Base-by-base conservation (phyloP, 495 filamentous ascomycete genomes). In the Aspergillus mulundensis region DNA sequence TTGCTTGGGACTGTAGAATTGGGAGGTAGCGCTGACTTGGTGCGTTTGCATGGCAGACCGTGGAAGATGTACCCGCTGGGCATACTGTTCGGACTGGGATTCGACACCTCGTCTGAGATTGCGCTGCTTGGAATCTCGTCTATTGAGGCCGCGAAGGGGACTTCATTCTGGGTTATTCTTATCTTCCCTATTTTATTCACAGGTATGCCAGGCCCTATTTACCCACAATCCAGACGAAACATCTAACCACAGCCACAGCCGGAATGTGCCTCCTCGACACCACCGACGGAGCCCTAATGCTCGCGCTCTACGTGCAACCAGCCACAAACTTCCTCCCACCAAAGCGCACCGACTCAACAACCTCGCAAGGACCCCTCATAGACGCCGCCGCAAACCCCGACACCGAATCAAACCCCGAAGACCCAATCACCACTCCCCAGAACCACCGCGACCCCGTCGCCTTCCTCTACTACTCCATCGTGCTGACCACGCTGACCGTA, bases 31-130 rank as follows among this genome's bases (percentile, higher is more conserved):
- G 23, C 38, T 53, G 24, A 43, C 41, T 42, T 62, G 20, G 6
- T 25, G 32, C 32, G 5, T 10, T 11, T 36, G 32, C 12, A 7
- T 7, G 32, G 32, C 32, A 82, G 80, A 5, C 90, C 91, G 0
- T 98, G 94, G 94, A 98, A 98, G 70, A 98, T 97, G 93, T 78
- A 95, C 66, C 90, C 91, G 5, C 73, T 97, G 4, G 93, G 93
- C 5, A 76, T 96, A 3, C 66, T 97, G 19, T 98, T 98, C 70
- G 94, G 94, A 15, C 77, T 97, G 10, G 94, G 94, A 1, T 98
- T 98, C 68, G 94, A 98, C 70, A 97, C 94, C 0, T 95, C 89
- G 32, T 93, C 88, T 16, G 94, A 98, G 69, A 88, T 98, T 64
- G 94, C 94, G 0, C 75, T 98, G 2, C 71, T 98, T 5, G 93